Evolutionary conservation across 2,329 filamentous ascomycete species (phyloP), one percentile per base, ranked within the genome.

Genomic region (Scedosporium aurantiacum): DNA sequence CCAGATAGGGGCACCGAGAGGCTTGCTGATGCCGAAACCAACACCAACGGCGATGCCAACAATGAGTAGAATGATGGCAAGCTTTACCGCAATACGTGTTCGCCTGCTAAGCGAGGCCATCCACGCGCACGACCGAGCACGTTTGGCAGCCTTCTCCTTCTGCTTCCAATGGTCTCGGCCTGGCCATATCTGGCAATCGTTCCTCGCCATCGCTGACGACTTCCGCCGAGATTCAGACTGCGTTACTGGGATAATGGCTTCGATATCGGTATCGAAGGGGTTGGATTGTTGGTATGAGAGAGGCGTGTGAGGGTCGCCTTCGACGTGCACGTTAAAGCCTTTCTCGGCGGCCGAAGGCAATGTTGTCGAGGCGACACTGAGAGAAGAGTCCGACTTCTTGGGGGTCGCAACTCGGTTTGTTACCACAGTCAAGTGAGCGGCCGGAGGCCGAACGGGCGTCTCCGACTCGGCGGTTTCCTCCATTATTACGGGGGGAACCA

Each of bases 11-110:
- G 82, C 82, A 12, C 80, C 79, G 1, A 85, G 74, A 2, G 82
- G 78, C 70, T 82, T 85, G 75, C 82, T 85, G 65, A 86, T 75
- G 57, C 83, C 83, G 55, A 86, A 76, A 23, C 83, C 83, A 23
- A 86, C 72, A 52, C 75, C 80, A 8, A 85, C 76, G 14, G 79
- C 82, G 58, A 80, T 69, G 58, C 81, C 81, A 4, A 85, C 68
- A 21, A 84, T 74, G 27, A 84, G 68, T 4, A 83, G 64, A 2
- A 75, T 75, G 57, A 84, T 78, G 52, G 78, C 65, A n/a, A 86
- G 70, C 72, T 84, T 84, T 65, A 73, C 73, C 41, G 79, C 73
- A 64, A 85, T 77, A 43, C 78, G 77, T 65, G 79, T 83, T 57
- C 80, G 79, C 67, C 76, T 78, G 73, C 76, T 81, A 59, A 85